Evolutionary conservation across 192 early-diverging fungal species (phyloP), one percentile per base, ranked within the genome.

Genomic region (Coemansia sp.): DNA sequence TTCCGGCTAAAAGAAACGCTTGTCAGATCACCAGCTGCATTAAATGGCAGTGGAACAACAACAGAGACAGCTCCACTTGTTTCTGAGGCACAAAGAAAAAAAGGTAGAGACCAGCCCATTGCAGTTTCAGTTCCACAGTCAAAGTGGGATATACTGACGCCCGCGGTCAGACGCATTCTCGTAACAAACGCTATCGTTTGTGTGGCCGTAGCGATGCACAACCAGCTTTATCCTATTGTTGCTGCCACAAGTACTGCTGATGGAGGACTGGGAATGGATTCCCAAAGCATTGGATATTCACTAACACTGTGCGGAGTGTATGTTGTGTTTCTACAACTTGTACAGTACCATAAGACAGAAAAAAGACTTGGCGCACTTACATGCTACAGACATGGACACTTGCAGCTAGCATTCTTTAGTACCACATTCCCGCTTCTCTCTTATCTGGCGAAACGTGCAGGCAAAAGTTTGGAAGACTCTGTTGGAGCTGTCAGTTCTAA

Each of bases 291-390:
- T 8, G 87, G 88, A 15, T 79, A 88, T 2, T 52, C 81, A n/a
- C 77, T 91, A 8, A 85, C 87, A 11, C 19, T 88, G 12, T 63
- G 87, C 53, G 91, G 91, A 6, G 85, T 91, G 44, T 64, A 87
- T 37, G 54, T 56, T 6, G 37, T 56, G 15, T 56, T 6, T 32
- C 9, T 56, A 15, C 54, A 56, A 38, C 19, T 32, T 7, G 10
- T 23, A 18, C 37, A 37, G 21, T 56, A 56, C 26, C 23, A 18
- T 37, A 37, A 38, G 23, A 18, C 26, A 26, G 54, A 56, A 15
- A 18, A 23, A 6, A 56, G 26, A 5, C 23, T 18, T 15, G 54
- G 54, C 9, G 54, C 54, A 5, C 54, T 56, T 56, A 10, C 54
- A 9, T 56, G 54, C 54, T 56, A 56, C 26, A 23, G 26, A 23